Evolutionary conservation across 352 stramenopile genomes (phyloP).

Genomic region (Phytophthora colocasiae): DNA sequence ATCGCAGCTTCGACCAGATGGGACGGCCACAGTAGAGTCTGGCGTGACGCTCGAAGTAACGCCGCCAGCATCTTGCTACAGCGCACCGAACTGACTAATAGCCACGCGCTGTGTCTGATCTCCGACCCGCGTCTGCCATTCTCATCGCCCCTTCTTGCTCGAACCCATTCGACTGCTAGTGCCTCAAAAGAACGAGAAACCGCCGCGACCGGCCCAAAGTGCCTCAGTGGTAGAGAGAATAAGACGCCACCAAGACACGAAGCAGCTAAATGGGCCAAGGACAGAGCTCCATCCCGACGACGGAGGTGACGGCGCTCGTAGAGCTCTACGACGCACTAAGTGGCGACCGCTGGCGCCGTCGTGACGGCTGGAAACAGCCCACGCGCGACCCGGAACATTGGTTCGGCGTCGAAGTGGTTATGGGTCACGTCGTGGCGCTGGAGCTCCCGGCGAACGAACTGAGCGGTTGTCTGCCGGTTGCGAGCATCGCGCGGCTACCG

Average conservation of each 20-base stretch:
- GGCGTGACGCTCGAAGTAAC: slow-evolving; percentile 20
- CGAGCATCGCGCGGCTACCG: slow-evolving; percentile 58
- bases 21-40: slow-evolving; percentile 4
- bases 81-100: slow-evolving; percentile 12
- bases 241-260: slow-evolving; percentile 1
- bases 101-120: slow-evolving; percentile 6
- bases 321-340: slow-evolving; percentile 77
- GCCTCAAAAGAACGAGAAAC: slow-evolving; percentile 22
- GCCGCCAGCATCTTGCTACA: slow-evolving; percentile 3
- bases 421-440: slow-evolving; percentile 80
- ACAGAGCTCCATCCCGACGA: slow-evolving; percentile 77
- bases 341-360: slow-evolving; percentile 74
- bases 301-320: slow-evolving; percentile 71
- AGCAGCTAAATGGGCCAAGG: slow-evolving; percentile 68
- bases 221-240: slow-evolving; percentile 24
- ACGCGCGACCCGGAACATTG: slow-evolving; percentile 78
- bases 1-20: slow-evolving; percentile 28
- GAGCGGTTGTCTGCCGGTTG: slow-evolving; percentile 42
- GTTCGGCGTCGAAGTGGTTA: slow-evolving; percentile 77
- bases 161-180: slow-evolving; percentile 1
- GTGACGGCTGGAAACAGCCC: slow-evolving; percentile 79
- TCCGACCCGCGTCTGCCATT: slow-evolving; percentile 11
- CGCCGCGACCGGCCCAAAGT: slow-evolving; percentile 2
- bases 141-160: not conserved
- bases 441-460: slow-evolving; percentile 76